Base-by-base conservation (phyloP, 2,329 filamentous ascomycete species). In the Fusarium illudens region DNA sequence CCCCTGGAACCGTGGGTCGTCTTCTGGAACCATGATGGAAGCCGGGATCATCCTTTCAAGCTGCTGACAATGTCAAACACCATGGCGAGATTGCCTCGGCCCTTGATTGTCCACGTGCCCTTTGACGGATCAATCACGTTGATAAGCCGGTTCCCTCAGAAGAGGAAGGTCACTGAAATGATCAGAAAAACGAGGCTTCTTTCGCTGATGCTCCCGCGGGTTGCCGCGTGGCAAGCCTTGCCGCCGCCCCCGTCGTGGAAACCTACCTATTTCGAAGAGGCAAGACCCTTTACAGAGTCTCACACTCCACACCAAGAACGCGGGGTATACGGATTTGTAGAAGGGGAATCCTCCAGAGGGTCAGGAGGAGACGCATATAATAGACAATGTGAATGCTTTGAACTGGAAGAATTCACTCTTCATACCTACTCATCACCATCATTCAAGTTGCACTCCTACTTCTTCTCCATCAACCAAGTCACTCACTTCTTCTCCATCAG, bases 221-320 rank as follows among this genome's bases (percentile, higher is more conserved):
- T 39, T 29, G 33, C 33, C 25, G 19, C 17, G 27, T 53, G 63
- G 61, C 44, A 65, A 32, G 62, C 50, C 27, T 51, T 20, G 55
- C 61, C 22, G 55, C 61, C 63, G 62, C 42, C 11, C 17, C 39
- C 50, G 46, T 59, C 70, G 71, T 72, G 71, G 65, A 73, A 33
- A 71, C 71, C 32, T 73, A 29, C 71, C 71, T 68, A 15, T 64
- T 72, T 56, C 13, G 51, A 64, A 55, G 4, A 22, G 25, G 48
- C 15, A 51, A 62, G 33, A 48, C 25, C 29, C 4, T 54, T 20
- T 11, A 66, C 56, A 36, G 22, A 50, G 30, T 20, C n/a, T 32
- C 34, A 27, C 39, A 17, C 22, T 39, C 48, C 49, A 30, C 54
- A 54, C 51, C 29, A 61, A 56, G 25, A 33, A 59, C 68, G 68